These are phyloP conservation scores for Pichia scutulata DNA, from an alignment of 805 yeast genomes.

Conservation along the genomic window DNA sequence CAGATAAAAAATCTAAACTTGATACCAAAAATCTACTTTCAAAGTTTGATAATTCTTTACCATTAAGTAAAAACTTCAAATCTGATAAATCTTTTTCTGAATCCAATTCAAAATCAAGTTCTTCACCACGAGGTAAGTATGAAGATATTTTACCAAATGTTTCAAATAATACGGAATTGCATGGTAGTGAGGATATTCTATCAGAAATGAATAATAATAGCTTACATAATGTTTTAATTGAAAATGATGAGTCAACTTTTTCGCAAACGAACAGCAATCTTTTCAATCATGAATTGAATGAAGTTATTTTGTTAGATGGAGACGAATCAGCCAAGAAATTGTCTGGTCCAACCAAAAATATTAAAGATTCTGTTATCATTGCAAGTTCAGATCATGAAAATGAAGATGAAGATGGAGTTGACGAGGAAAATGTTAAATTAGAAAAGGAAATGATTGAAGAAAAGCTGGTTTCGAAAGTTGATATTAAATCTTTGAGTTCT, in stretches of 20 bases:
- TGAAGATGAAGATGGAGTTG: not conserved
- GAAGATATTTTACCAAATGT: not conserved
- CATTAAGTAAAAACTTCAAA: slow-evolving; percentile 13
- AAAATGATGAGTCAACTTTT: not conserved
- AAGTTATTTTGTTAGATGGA: not conserved
- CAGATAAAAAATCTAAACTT: slow-evolving; percentile 3
- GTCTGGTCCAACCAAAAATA: slow-evolving; percentile 18
- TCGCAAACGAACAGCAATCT: not conserved
- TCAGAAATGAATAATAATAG: no score
- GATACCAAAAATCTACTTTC: slow-evolving; percentile 11
- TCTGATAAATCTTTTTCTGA: not conserved
- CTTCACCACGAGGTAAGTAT: not conserved
- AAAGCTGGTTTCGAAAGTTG: slow-evolving; percentile 4
- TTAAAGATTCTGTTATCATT: not conserved
- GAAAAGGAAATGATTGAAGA: slow-evolving; percentile 1
- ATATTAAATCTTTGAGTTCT: slow-evolving; percentile 8
- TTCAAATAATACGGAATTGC: not conserved
- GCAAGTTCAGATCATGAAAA: slow-evolving; percentile 8
- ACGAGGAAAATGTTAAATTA: not conserved
- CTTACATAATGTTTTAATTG: not conserved
- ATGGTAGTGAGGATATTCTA: not conserved
- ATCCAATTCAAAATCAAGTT: not conserved
- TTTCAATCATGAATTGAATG: not conserved
- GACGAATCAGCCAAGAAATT: not conserved
- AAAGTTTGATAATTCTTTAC: slow-evolving; percentile 14